Base-by-base conservation (phyloP, 2,329 filamentous ascomycete genomes). In the Orbilia javanica region DNA sequence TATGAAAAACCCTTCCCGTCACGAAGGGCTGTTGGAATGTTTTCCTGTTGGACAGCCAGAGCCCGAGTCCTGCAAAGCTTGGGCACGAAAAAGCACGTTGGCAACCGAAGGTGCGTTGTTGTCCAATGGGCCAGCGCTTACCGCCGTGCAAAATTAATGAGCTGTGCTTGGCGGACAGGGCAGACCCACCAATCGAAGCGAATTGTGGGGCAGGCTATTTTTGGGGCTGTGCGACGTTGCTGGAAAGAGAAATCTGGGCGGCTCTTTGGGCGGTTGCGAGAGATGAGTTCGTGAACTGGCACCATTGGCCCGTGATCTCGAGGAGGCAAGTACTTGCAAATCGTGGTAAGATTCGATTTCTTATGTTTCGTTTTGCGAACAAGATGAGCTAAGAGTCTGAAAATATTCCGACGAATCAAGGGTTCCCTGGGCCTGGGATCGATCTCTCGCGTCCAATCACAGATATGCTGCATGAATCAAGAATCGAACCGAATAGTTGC, bases 241-340 rank as follows among this genome's bases (percentile, higher is more conserved):
- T 27, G 36, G 18, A 50, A 29, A 62, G 27, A 70, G 27, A 29
- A 8, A 72, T 34, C 55, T 42, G 39, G 50, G 68, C 57, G 68
- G 55, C 67, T 71, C 67, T 71, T 53, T 72, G 68, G 55, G 68
- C 68, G 68, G 57, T 57, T 72, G 53, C 52, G 65, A 62, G 60
- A 70, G 42, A 50, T 34, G 22, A 60, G 55, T 39, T 25, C 34
- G 11, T 60, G 55, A 60, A 60, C 20, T 39, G 18, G 34, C 34
- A 60, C 55, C 55, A 60, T 60, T 60, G 10, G 34, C 34, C 55
- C 34, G 55, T 60, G 55, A 60, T 60, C 18, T 60, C 20, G 55
- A 42, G 55, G 34, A 60, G 52, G 20, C 31, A 25, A 31, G 29
- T 31, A 7, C 29, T 31, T 31, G 29, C 29, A 31, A 42, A 18